Evolutionary conservation across 768 basidiomycete genomes (phyloP).

Genomic region (Daedaleopsis nitida): DNA sequence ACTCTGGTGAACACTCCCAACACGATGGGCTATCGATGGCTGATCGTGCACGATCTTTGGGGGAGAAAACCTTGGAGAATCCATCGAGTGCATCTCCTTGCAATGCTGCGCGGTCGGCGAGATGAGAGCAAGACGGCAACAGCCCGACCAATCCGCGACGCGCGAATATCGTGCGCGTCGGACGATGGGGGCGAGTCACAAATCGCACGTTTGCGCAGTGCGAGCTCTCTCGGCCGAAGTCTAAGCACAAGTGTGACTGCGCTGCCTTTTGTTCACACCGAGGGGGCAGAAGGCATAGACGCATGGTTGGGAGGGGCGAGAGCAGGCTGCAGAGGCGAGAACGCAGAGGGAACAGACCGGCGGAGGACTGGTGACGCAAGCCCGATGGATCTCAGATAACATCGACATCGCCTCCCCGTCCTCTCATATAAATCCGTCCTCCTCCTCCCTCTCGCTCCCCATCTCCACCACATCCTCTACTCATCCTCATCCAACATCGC

Average conservation of each 20-base stretch:
- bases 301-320: background rate
- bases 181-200: slow-evolving; percentile 4
- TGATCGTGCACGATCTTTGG: background rate
- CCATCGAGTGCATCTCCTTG: background rate
- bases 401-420: slow-evolving; percentile 9
- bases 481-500: background rate
- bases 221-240: background rate
- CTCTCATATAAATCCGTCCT: slow-evolving; percentile 12
- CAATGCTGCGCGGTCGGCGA: background rate
- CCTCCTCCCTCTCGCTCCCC: slow-evolving; percentile 4
- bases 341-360: background rate
- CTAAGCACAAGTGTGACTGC: no score
- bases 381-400: slow-evolving; percentile 20
- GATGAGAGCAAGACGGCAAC: background rate
- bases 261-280: no score
- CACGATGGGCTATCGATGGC: slow-evolving; percentile 3
- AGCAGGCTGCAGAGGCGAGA: background rate
- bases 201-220: background rate
- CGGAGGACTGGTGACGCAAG: background rate
- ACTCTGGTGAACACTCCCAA: background rate
- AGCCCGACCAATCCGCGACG: slow-evolving; percentile 1
- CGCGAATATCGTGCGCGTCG: background rate
- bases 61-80: slow-evolving; percentile 2
- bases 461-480: slow-evolving; percentile 3
- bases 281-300: no score